A percentile compares a stretch with the other conserved stretches of the same genome.
Evolutionary conservation across 1,284 basidiomycete species (phyloP).

Genomic region (Trichosporon sp.): DNA sequence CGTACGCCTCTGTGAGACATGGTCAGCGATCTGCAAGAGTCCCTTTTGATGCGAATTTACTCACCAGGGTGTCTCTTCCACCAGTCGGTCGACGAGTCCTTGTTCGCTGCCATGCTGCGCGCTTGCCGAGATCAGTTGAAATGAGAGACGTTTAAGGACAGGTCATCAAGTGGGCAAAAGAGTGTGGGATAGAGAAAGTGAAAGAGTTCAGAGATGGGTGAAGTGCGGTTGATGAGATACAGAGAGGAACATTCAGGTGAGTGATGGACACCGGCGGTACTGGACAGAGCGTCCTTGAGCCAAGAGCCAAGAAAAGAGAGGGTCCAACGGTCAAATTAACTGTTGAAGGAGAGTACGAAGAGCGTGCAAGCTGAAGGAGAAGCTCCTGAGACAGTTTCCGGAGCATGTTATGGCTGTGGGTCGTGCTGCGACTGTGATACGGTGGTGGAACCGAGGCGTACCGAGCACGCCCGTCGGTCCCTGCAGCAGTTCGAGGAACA

Average conservation of each 20-base stretch:
- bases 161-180: neutral
- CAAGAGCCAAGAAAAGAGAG: neutral
- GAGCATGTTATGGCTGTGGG: neutral
- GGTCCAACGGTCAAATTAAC: neutral
- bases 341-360: neutral
- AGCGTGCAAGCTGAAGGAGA: neutral
- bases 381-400: neutral
- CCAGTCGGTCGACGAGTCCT: slow-evolving; percentile 2
- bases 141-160: neutral
- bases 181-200: neutral
- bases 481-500: neutral
- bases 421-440: neutral
- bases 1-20: slow-evolving; percentile 5
- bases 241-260: neutral
- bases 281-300: neutral
- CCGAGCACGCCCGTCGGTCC: neutral
- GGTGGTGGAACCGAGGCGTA: neutral
- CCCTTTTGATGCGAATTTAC: neutral
- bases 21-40: neutral
- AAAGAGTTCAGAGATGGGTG: neutral
- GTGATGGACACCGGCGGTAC: neutral
- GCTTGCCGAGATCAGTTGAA: neutral
- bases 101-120: neutral
- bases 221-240: neutral
- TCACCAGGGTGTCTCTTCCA: slow-evolving; percentile 9